Base-by-base conservation (phyloP, 2,329 filamentous ascomycete species). In the Phialophora expanda region DNA sequence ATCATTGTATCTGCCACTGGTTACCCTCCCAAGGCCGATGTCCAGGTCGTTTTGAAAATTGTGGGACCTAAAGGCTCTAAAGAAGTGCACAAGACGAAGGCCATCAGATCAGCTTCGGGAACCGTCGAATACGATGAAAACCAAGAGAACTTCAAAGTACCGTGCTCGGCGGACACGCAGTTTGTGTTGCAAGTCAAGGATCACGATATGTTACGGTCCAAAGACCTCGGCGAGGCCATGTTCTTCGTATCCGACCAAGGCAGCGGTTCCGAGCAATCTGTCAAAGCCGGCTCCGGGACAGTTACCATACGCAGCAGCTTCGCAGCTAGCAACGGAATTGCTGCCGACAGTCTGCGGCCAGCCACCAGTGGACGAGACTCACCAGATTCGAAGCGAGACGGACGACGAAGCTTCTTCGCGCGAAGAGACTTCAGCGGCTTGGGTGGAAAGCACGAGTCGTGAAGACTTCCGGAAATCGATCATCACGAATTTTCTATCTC, bases 231-330 rank as follows among this genome's bases (percentile, higher is more conserved):
- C 61, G 93, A 98, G 74, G 87, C 87, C 4, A 76, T 90, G n/a
- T 96, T 97, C 80, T 93, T 96, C 75, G 87, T 99, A n/a, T 92
- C 94, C 70, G 94, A 99, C 75, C 85, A 87, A 70, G 83, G 85
- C 8, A 81, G 83, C 0, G 86, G 86, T 11, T 82, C 84, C 34
- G 89, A 94, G 72, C 95, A 94, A 82, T 83, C 87, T 48, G 79
- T 99, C 60, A 85, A 82, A 38, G 88, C 93, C 28, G 94, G 94
- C 12, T 83, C 81, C 41, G 93, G 92, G 26, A 85, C 80, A 1
- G 89, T 97, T 0, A 82, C 87, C 0, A 76, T 97, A 55, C 90
- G 88, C 80, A 95, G 90, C 75, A 86, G 82, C 61, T 97, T 96
- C 74, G 81, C 81, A 28, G 78, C 79, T 0, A 79, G 82, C 0